Conservation (phyloP, 805 yeast genomes). For the Priceomyces melissophilus region DNA sequence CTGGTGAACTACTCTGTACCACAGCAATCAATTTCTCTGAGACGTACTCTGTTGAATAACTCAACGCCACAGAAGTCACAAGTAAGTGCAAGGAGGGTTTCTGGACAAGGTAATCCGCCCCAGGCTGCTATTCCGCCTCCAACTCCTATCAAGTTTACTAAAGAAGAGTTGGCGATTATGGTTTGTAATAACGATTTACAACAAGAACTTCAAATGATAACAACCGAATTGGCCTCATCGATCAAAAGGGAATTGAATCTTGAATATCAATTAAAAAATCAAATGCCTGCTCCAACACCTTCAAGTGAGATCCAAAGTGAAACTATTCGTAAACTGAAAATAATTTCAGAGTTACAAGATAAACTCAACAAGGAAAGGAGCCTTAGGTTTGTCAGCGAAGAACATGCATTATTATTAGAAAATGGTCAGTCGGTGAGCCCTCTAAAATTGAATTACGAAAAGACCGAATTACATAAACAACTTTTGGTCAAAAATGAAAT, state of each 20-base stretch:
- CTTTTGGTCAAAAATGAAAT: conserved; percentile 47
- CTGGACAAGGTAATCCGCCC: background rate
- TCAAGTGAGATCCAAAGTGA: conserved; percentile 6
- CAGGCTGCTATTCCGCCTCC: conserved; percentile 10
- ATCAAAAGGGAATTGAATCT: conserved; percentile 65
- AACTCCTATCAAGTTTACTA: conserved; percentile 35
- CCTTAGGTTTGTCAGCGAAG: conserved; percentile 67
- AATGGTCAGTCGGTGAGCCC: conserved; percentile 51
- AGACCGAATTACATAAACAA: conserved; percentile 48
- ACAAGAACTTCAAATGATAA: conserved; percentile 63
- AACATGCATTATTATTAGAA: conserved; percentile 56
- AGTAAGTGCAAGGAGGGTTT: background rate
- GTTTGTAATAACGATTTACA: conserved; percentile 56
- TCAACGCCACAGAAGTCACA: conserved; percentile 1
- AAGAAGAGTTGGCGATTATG: conserved; percentile 61
- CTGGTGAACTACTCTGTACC: background rate
- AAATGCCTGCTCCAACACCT: conserved; percentile 1
- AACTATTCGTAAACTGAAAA: conserved; percentile 13
- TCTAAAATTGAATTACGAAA: conserved; percentile 54
- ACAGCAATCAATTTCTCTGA: conserved; percentile 4
- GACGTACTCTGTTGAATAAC: conserved; percentile 4
- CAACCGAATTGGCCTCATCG: conserved; percentile 69
- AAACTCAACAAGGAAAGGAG: conserved; percentile 62
- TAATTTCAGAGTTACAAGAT: conserved; percentile 51
- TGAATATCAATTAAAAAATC: conserved; percentile 42